Percentiles rank a stretch among this genome's conserved stretches.
Conservation (phyloP, 2,329 filamentous ascomycete species). For the Ciborinia camelliae region DNA sequence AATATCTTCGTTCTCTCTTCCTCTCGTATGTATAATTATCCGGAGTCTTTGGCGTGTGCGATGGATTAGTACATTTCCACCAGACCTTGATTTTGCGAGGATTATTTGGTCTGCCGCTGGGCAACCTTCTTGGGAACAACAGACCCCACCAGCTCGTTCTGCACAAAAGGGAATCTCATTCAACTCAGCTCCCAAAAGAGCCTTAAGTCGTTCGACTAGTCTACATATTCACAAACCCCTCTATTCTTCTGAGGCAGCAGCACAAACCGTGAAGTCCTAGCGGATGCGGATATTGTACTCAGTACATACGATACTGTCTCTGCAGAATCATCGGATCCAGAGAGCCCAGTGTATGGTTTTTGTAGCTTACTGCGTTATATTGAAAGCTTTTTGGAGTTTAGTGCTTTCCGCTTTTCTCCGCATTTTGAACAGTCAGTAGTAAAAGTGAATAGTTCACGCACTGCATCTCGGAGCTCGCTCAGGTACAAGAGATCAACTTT, state of each 20-base stretch:
- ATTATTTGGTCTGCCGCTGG: conserved; percentile 55
- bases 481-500: no score
- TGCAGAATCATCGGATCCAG: conserved; percentile 37
- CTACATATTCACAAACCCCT: conserved; percentile 36
- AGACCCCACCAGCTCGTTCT: conserved; percentile 67
- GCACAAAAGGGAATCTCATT: conserved; percentile 39
- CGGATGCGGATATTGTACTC: conserved; percentile 43
- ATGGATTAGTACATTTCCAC: no score
- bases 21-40: not conserved
- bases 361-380: no score
- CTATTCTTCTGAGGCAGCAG: conserved; percentile 82
- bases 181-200: conserved; percentile 27
- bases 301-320: conserved; percentile 48
- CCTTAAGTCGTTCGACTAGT: conserved; percentile 32
- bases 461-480: no score
- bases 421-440: no score
- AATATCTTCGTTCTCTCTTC: conserved; percentile 1
- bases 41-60: not conserved
- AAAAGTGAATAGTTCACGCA: no score
- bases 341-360: conserved; percentile 37
- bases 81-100: no score
- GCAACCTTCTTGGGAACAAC: conserved; percentile 70
- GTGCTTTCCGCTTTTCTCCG: no score
- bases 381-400: no score
- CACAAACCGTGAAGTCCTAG: conserved; percentile 41